Percentiles rank a stretch among this genome's conserved stretches.
Conservation (phyloP, 208 protist species). For the Trypanosomatidae sp. region DNA sequence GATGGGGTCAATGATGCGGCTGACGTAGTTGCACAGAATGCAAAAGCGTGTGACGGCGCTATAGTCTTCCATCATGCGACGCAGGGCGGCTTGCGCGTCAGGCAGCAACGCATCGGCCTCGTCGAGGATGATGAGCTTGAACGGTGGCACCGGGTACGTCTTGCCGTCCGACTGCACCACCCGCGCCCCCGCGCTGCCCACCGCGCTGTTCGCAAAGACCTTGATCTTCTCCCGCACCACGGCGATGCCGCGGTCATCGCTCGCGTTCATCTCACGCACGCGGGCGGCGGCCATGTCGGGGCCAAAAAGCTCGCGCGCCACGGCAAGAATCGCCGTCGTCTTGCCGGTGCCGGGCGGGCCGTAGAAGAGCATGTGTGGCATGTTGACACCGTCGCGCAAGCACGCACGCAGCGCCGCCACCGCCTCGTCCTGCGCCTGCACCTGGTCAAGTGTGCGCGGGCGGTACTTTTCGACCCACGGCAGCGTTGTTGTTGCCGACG, state of each 20-base stretch:
- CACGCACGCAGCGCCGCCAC: constrained; percentile 86
- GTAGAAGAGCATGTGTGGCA: constrained; percentile 99
- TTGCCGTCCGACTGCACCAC: constrained; percentile 75
- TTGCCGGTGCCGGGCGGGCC: constrained; percentile 98
- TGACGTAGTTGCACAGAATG: constrained; percentile 99
- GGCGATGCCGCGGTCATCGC: constrained; percentile 98
- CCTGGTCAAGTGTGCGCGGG: constrained; percentile 88
- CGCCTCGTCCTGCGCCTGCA: constrained; percentile 95
- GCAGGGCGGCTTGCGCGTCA: constrained; percentile 97
- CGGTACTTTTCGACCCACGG: constrained; percentile 92
- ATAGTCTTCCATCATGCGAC: constrained; percentile 98
- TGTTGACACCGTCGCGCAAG: constrained; percentile 69
- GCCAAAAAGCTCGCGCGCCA: constrained; percentile 96
- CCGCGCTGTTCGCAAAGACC: constrained; percentile 91
- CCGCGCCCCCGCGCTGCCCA: constrained; percentile 31
- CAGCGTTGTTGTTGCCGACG: constrained; percentile 2
- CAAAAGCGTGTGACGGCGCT: constrained; percentile 98
- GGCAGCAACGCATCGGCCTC: constrained; percentile 98
- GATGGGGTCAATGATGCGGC: constrained; percentile 98
- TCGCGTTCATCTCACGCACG: constrained; percentile 99
- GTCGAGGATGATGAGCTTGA: constrained; percentile 99
- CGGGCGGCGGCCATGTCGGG: constrained; percentile 75
- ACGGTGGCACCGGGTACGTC: constrained; percentile 80
- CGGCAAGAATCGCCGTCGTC: constrained; percentile 97
- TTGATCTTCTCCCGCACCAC: constrained; percentile 98